These are phyloP conservation scores for Dactylellina drechsleri DNA, from an alignment of 2,329 filamentous ascomycete species.

Conservation along the genomic window DNA sequence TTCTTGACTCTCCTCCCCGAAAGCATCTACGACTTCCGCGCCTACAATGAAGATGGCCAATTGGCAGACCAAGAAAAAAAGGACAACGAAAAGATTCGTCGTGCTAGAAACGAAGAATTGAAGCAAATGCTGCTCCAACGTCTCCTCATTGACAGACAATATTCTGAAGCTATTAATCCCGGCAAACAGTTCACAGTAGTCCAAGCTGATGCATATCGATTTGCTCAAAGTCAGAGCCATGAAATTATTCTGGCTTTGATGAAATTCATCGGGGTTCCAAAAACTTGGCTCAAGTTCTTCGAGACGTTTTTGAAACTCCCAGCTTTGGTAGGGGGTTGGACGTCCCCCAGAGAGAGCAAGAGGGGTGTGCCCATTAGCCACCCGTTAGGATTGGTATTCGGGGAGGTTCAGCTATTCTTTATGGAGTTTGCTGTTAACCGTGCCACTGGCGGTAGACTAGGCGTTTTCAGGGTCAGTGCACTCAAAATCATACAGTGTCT, in stretches of 20 bases:
- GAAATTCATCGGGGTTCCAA: constrained; percentile 69
- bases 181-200: constrained; percentile 64
- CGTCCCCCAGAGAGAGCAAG: constrained; percentile 64
- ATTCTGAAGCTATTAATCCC: constrained; percentile 39
- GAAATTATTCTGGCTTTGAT: constrained; percentile 69
- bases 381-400: constrained; percentile 69
- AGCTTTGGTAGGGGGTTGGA: constrained; percentile 66
- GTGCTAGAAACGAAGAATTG: constrained; percentile 56
- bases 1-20: constrained; percentile 48
- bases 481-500: constrained; percentile 13
- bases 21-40: constrained; percentile 50
- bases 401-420: constrained; percentile 72
- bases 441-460: constrained; percentile 65
- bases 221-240: constrained; percentile 70
- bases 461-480: constrained; percentile 33
- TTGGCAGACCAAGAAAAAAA: constrained; percentile 57
- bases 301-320: constrained; percentile 69
- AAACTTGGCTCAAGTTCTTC: constrained; percentile 71
- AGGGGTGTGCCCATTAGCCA: constrained; percentile 72
- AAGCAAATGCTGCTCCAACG: constrained; percentile 69
- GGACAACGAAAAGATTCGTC: constrained; percentile 44
- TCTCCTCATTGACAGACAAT: constrained; percentile 40
- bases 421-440: constrained; percentile 74
- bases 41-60: constrained; percentile 61
- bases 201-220: constrained; percentile 70